Evolutionary conservation across 2,329 filamentous ascomycete genomes (phyloP).

Genomic region (Cladosporium sp.): DNA sequence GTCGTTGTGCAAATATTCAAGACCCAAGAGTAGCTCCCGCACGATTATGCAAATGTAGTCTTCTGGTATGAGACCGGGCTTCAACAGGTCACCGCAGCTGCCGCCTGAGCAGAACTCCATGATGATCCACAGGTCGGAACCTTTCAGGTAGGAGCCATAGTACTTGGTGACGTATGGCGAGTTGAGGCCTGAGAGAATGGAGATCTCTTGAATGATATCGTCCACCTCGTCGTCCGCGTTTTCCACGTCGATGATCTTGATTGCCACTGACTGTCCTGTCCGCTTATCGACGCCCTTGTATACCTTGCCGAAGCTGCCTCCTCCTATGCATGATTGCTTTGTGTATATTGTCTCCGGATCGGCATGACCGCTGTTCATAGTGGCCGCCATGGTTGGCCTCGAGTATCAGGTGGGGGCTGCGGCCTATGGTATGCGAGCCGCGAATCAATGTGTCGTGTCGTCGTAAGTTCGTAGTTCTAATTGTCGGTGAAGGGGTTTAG

Average conservation of each 20-base stretch:
- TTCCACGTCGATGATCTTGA: slow-evolving; percentile 98
- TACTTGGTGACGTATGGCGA: slow-evolving; percentile 97
- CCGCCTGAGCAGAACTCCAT: slow-evolving; percentile 99
- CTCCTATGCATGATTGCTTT: slow-evolving; percentile 68
- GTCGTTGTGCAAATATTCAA: slow-evolving; percentile 90
- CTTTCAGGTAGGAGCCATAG: slow-evolving; percentile 93
- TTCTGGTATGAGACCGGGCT: slow-evolving; percentile 82
- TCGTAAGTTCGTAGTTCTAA: slow-evolving; percentile 1
- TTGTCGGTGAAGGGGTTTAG: background rate
- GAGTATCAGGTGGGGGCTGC: background rate
- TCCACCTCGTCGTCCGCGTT: slow-evolving; percentile 99
- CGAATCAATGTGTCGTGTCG: slow-evolving; percentile 8
- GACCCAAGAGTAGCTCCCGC: slow-evolving; percentile 76
- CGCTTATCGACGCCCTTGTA: slow-evolving; percentile 97
- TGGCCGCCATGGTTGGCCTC: slow-evolving; percentile 17
- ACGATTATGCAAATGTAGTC: slow-evolving; percentile 97
- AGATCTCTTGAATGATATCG: slow-evolving; percentile 98
- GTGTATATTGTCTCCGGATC: slow-evolving; percentile 91
- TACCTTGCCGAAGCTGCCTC: slow-evolving; percentile 96
- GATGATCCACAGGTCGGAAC: slow-evolving; percentile 96
- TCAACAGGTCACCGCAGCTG: slow-evolving; percentile 93
- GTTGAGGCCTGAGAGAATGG: slow-evolving; percentile 90
- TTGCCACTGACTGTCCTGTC: slow-evolving; percentile 88
- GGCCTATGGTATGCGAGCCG: background rate
- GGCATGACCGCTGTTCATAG: slow-evolving; percentile 45